Conservation (phyloP, 306 rosid genomes). For the Casuarina equisetifolia region DNA sequence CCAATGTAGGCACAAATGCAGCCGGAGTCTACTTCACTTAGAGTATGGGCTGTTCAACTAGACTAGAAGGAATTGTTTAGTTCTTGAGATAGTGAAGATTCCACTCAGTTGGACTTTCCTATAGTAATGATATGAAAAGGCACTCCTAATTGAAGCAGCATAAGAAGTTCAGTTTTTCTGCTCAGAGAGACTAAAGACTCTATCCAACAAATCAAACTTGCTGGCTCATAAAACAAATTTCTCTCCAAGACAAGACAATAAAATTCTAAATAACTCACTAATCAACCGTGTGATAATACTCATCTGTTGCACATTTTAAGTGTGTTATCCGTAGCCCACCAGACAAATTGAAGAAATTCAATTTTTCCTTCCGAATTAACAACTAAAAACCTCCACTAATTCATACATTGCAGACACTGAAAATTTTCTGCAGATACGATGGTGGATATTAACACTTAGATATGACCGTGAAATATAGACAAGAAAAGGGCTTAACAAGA, state of each 20-base stretch:
- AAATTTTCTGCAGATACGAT: background rate
- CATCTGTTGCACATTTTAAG: background rate
- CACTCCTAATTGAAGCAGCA: background rate
- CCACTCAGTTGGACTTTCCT: background rate
- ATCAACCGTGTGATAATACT: background rate
- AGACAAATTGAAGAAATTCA: background rate
- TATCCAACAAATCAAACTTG: background rate
- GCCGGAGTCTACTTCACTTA: background rate
- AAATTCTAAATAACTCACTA: background rate
- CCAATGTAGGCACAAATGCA: background rate
- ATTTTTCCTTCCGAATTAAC: background rate
- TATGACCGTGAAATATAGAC: background rate
- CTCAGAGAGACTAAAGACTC: background rate
- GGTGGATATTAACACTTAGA: background rate
- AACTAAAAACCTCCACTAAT: background rate
- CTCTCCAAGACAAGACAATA: background rate
- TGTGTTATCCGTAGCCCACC: no score
- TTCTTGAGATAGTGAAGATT: background rate
- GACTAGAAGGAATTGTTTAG: no score
- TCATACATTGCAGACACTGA: background rate
- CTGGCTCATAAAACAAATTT: background rate
- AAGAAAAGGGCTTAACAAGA: background rate
- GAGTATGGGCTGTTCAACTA: no score
- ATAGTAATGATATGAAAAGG: background rate
- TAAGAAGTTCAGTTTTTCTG: background rate